Conservation (phyloP, 331 rosid genomes). For the Saraca asoca region DNA sequence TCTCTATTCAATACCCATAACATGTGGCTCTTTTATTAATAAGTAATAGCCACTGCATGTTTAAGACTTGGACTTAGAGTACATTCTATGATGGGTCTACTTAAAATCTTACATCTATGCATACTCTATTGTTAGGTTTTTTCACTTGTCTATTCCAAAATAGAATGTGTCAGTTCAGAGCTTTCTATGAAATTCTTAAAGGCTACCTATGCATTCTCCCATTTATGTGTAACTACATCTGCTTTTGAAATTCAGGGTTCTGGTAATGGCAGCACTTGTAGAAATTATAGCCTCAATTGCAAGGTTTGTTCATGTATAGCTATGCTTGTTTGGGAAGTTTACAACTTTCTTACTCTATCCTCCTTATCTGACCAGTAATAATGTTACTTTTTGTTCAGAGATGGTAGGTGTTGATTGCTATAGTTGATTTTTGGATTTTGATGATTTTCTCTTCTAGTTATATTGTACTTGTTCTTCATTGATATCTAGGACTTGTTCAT, state of each 20-base stretch:
- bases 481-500: neutral
- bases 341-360: neutral
- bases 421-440: neutral
- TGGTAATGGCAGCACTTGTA: constrained; percentile 39
- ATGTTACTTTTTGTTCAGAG: neutral
- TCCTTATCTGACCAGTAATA: constrained; percentile 1
- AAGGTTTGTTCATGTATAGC: constrained; percentile 52
- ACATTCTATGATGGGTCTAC: constrained; percentile 53
- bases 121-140: constrained; percentile 46
- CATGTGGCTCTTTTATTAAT: constrained; percentile 37
- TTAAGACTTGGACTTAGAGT: constrained; percentile 5
- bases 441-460: neutral
- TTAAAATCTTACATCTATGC: constrained; percentile 36
- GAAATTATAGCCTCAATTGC: constrained; percentile 69
- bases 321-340: constrained; percentile 24
- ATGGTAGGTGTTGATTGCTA: neutral
- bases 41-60: constrained; percentile 28
- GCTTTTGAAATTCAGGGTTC: constrained; percentile 54
- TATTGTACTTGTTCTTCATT: neutral
- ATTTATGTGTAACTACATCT: constrained; percentile 66
- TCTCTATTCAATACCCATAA: constrained; percentile 31
- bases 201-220: constrained; percentile 73
- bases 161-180: constrained; percentile 49
- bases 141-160: constrained; percentile 43
- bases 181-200: constrained; percentile 68